Percentiles rank a stretch among this genome's conserved stretches.
phyloP scores from a whole-genome alignment of 257 asterid species.

The Parsonsia alboflavescens region DNA sequence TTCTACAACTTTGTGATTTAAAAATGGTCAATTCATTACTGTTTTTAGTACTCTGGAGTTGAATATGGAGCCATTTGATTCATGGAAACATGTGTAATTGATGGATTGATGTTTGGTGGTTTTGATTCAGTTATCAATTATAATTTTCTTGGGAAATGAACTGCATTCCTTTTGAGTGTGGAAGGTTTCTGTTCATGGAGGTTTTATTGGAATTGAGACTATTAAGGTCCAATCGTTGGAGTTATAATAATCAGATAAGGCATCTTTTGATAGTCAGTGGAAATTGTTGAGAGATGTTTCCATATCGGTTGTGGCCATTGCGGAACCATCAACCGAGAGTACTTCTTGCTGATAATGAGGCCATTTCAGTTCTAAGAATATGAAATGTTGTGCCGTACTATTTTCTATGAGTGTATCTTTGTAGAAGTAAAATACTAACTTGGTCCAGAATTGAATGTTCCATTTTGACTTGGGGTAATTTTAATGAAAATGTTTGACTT shows the following conservation, averaged over 20 bases:
- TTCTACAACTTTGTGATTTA: not conserved
- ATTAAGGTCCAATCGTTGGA: not conserved
- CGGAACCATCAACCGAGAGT: not conserved
- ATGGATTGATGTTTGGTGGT: not conserved
- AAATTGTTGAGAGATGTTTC: not conserved
- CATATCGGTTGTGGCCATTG: not conserved
- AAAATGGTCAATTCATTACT: not conserved
- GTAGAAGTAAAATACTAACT: not conserved
- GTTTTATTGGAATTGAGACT: not conserved
- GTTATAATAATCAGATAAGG: not conserved
- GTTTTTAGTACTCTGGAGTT: not conserved
- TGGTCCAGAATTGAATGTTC: no score
- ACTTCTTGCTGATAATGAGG: not conserved
- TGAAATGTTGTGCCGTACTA: not conserved
- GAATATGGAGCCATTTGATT: not conserved
- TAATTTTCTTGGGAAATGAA: not conserved
- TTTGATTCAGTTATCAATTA: not conserved
- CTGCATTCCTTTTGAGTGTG: not conserved
- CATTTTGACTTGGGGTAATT: no score
- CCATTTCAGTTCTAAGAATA: not conserved
- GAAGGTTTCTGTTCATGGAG: not conserved
- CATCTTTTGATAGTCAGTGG: not conserved
- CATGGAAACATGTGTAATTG: not conserved
- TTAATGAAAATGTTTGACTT: no score
- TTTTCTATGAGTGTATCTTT: not conserved